Evolutionary conservation across 306 rosid species (phyloP).

Genomic region (Dalbergia cochinchinensis): DNA sequence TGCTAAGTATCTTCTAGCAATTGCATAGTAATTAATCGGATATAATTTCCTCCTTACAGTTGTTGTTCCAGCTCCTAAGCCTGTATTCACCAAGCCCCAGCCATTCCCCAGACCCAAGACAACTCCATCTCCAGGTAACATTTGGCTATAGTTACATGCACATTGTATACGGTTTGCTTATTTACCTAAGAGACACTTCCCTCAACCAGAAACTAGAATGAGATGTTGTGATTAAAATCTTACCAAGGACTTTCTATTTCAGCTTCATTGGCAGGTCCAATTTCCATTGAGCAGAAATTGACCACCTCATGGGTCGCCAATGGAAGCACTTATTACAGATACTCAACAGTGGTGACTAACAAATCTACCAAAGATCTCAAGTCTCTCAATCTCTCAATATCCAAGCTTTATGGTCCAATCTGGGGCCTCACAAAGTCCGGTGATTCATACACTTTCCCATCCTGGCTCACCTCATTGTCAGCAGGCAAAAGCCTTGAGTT

Average conservation of each 20-base stretch:
- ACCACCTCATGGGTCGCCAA: conserved; percentile 79
- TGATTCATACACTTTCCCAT: conserved; percentile 76
- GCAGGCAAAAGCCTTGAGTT: conserved; percentile 91
- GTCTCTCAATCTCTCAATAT: conserved; percentile 66
- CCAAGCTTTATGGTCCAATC: conserved; percentile 88
- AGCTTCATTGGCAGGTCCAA: conserved; percentile 69
- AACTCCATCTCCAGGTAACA: conserved; percentile 78
- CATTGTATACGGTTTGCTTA: not conserved
- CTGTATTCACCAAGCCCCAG: conserved; percentile 58
- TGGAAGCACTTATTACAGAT: conserved; percentile 83
- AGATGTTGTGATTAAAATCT: conserved; percentile 34
- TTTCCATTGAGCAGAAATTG: conserved; percentile 72
- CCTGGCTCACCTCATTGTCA: conserved; percentile 80
- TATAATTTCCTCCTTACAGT: conserved; percentile 53
- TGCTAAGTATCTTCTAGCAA: not conserved
- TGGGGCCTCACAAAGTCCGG: conserved; percentile 87
- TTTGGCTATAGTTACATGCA: conserved; percentile 4
- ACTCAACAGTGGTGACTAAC: conserved; percentile 82
- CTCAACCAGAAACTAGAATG: not conserved
- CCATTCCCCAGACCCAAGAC: conserved; percentile 59
- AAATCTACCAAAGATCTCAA: conserved; percentile 73
- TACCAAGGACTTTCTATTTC: conserved; percentile 48
- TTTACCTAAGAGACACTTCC: not conserved
- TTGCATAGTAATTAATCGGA: conserved; percentile 19
- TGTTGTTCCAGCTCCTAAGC: conserved; percentile 60